Base-by-base conservation (phyloP, 2,329 filamentous ascomycete genomes). In the Monilinia vaccinii-corymbosi region DNA sequence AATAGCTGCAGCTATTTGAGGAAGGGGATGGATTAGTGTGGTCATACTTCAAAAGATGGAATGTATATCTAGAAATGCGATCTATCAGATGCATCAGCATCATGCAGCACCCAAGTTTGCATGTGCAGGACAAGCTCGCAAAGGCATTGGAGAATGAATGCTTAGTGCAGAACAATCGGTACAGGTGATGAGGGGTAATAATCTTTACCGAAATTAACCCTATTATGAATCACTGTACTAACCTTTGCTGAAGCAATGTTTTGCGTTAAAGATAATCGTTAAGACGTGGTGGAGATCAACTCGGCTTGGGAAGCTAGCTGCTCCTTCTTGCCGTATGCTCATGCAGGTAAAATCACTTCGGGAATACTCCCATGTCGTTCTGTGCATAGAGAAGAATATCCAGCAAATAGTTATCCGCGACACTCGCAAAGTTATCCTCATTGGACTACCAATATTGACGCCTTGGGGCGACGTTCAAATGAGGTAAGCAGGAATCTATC, bases 321-420 rank as follows among this genome's bases (percentile, higher is more conserved):
- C 25, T 28, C 25, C 51, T 38, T 53, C 38, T 53, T 23, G 38
- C 51, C 44, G 51, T 38, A 32, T 32, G 25, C 51, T 44, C 31
- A 59, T 59, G 56, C 56, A 31, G 40, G 49, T 46, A 46, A 53
- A 53, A 59, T 52, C 48, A 59, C 8, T 59, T 46, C 31, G 40
- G 56, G 56, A 59, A 59, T 38, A 45, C 46, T 46, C 28, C 56
- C 56, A 53, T 59, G 56, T 53, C 56, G 38, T 53, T 59, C 38
- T 38, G 31, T 58, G 56, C 56, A 46, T 58, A n/a, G 23, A 46
- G 47, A 34, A 46, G 47, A 45, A 53, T 36, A 34, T 18, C 36
- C 31, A 46, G 23, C 38, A 42, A 36, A 45, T 23, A 21, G 32
- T 40, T 53, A 53, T 53, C 56, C 56, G 56, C 56, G 40, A 31